A percentile compares a stretch with the other conserved stretches of the same genome.
phyloP scores from a whole-genome alignment of 305 asterid genomes.

The Fraxinus paxiana region DNA sequence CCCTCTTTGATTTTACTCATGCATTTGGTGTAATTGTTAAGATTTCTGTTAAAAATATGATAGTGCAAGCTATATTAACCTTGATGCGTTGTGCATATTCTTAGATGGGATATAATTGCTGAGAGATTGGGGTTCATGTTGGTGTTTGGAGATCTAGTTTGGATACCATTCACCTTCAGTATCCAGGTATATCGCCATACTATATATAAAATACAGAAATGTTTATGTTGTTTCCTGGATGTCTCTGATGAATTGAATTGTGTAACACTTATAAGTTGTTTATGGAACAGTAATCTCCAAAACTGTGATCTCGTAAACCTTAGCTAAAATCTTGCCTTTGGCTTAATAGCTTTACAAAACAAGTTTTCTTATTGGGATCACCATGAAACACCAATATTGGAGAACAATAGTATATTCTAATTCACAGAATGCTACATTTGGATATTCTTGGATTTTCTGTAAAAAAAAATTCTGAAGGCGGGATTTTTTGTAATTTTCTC shows the following conservation, averaged over 20 bases:
- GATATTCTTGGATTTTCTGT: not conserved
- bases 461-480: not conserved
- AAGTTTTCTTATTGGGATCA: not conserved
- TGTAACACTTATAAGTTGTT: not conserved
- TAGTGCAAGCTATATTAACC: conserved; percentile 18
- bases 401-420: too few species aligned
- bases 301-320: not conserved
- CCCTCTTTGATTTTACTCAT: conserved; percentile 3
- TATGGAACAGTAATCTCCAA: not conserved
- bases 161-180: conserved; percentile 97
- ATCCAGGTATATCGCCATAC: conserved; percentile 63
- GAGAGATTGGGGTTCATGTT: conserved; percentile 98
- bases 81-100: conserved; percentile 27
- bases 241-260: not conserved
- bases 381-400: not conserved
- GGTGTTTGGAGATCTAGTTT: conserved; percentile 92
- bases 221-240: not conserved
- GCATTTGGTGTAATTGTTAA: not conserved
- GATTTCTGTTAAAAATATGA: conserved; percentile 19
- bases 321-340: not conserved
- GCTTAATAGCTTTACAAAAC: not conserved
- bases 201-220: not conserved
- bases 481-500: not conserved
- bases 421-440: too few species aligned
- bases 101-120: conserved; percentile 98